Conservation (phyloP, 768 basidiomycete genomes). For the Lactifluus volemus region DNA sequence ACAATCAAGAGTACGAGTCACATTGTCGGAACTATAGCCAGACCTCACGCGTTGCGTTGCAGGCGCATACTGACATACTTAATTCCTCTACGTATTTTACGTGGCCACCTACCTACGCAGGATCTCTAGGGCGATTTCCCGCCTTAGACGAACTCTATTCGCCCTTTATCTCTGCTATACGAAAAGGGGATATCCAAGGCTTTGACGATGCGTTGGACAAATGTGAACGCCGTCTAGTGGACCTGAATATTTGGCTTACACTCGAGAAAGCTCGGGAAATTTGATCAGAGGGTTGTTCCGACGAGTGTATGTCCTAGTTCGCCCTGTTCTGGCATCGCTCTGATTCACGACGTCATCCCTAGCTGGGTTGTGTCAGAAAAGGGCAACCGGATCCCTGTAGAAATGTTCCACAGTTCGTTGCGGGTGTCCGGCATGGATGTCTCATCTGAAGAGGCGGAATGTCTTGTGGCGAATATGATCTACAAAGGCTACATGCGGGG, state of each 20-base stretch:
- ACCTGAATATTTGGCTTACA: conserved; percentile 78
- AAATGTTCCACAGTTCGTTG: conserved; percentile 73
- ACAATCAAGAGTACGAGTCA: conserved; percentile 71
- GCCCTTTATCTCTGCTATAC: conserved; percentile 77
- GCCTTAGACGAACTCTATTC: conserved; percentile 61
- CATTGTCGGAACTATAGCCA: background rate
- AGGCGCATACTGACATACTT: conserved; percentile 90
- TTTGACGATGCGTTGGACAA: conserved; percentile 74
- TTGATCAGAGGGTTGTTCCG: conserved; percentile 79
- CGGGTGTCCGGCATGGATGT: conserved; percentile 62
- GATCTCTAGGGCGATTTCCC: conserved; percentile 68
- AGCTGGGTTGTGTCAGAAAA: conserved; percentile 80
- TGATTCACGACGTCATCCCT: background rate
- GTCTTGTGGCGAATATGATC: conserved; percentile 91
- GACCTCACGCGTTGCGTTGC: conserved; percentile 6
- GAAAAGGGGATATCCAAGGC: conserved; percentile 61
- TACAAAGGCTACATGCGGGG: conserved; percentile 89
- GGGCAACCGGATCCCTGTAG: conserved; percentile 68
- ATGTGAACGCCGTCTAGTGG: conserved; percentile 68
- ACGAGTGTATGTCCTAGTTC: conserved; percentile 45
- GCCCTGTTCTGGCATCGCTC: background rate
- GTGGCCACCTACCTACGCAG: conserved; percentile 75
- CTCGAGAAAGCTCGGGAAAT: conserved; percentile 85
- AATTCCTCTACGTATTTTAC: conserved; percentile 80
- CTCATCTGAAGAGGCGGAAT: conserved; percentile 79